Conservation (phyloP, 805 yeast genomes). For the Spathaspora sp. region DNA sequence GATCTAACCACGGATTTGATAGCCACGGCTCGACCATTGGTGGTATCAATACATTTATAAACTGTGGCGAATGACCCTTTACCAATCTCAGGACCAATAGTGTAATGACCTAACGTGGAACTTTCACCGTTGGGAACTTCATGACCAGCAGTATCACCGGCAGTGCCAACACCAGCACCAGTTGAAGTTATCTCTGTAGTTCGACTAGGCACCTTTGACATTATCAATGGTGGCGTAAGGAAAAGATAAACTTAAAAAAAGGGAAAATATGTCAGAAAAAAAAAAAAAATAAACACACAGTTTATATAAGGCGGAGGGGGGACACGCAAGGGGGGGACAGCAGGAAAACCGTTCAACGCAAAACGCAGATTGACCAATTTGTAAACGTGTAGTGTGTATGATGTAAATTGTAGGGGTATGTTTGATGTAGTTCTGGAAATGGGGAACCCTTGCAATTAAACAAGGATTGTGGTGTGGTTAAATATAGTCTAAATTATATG, state of each 20-base stretch:
- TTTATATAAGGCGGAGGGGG: background rate
- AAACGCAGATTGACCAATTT: background rate
- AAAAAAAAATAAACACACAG: background rate
- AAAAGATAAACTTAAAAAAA: background rate
- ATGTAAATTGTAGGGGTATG: too few relatives aligned
- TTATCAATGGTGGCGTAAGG: background rate
- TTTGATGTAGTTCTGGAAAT: too few relatives aligned
- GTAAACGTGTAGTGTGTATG: too few relatives aligned
- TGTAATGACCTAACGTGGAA: conserved; percentile 47
- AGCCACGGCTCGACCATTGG: conserved; percentile 66
- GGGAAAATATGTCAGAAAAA: background rate
- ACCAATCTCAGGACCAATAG: conserved; percentile 83
- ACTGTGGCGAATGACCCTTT: conserved; percentile 96
- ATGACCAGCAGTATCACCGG: background rate
- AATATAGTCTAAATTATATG: too few relatives aligned
- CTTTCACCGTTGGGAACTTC: background rate
- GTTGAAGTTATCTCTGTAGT: background rate
- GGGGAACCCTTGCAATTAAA: too few relatives aligned
- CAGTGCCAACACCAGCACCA: too few relatives aligned
- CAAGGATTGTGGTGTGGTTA: too few relatives aligned
- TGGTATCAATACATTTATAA: conserved; percentile 69
- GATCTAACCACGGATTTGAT: conserved; percentile 83
- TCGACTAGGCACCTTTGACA: background rate
- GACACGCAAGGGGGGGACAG: background rate
- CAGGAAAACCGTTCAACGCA: background rate